Conservation (phyloP, 1,284 basidiomycete species). For the Lignosus rhinocerotis region DNA sequence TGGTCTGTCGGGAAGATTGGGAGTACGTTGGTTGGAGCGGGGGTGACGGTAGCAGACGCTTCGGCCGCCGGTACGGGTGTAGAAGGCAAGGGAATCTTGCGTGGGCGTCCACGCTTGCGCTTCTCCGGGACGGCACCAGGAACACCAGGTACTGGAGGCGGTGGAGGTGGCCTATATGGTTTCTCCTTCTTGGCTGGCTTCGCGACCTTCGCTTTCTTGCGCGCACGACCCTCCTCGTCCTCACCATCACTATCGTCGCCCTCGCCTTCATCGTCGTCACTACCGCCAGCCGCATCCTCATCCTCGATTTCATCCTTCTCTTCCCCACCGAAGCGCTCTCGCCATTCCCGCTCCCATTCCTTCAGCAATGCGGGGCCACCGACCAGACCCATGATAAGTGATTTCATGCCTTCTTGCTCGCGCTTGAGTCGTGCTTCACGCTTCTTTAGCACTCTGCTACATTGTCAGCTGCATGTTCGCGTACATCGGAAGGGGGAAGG, state of each 20-base stretch:
- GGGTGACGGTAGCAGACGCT: conserved; percentile 16
- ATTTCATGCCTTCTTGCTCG: conserved; percentile 71
- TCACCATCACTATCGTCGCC: conserved; percentile 60
- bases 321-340: conserved; percentile 66
- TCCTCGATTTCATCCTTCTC: conserved; percentile 70
- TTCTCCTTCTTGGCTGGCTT: conserved; percentile 40
- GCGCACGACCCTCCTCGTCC: conserved; percentile 52
- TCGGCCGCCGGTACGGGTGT: conserved; percentile 10
- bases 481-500: too few relatives aligned
- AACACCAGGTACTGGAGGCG: conserved; percentile 30
- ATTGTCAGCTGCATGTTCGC: not conserved
- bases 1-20: conserved; percentile 22
- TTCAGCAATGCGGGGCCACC: conserved; percentile 67
- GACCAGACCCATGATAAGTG: conserved; percentile 65
- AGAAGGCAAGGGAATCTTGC: conserved; percentile 47
- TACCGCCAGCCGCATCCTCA: conserved; percentile 40
- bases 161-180: conserved; percentile 33
- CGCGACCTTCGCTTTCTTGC: conserved; percentile 55
- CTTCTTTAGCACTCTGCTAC: conserved; percentile 65
- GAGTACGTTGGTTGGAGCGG: conserved; percentile 4
- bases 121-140: conserved; percentile 58
- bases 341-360: conserved; percentile 78
- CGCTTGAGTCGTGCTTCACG: conserved; percentile 68
- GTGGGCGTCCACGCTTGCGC: conserved; percentile 77
- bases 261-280: conserved; percentile 54